phyloP scores from a whole-genome alignment of 495 filamentous ascomycete genomes.

The Stereocaulon alpinum region DNA sequence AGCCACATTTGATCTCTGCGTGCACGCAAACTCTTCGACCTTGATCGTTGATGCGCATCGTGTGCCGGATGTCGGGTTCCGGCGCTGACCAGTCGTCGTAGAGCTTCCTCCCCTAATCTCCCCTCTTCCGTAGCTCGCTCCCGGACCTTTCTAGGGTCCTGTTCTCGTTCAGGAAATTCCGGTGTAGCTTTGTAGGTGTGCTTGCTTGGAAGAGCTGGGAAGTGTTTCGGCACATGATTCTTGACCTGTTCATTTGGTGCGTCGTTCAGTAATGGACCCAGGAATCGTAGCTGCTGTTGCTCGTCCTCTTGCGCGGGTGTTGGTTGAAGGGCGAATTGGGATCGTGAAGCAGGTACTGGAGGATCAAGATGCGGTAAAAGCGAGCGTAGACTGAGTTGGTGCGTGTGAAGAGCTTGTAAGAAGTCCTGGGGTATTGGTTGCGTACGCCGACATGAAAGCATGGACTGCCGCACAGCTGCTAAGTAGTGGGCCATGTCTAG shows the following conservation, averaged over 20 bases:
- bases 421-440: slow-evolving; percentile 60
- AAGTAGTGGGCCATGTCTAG: slow-evolving; percentile 51
- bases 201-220: slow-evolving; percentile 60
- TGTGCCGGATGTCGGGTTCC: slow-evolving; percentile 23
- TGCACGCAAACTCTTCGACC: slow-evolving; percentile 1
- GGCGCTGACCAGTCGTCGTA: slow-evolving; percentile 53
- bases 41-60: slow-evolving; percentile 2
- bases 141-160: slow-evolving; percentile 58
- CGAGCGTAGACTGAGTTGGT: slow-evolving; percentile 27
- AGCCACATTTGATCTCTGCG: slow-evolving; percentile 18
- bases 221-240: slow-evolving; percentile 53
- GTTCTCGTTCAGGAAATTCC: slow-evolving; percentile 54
- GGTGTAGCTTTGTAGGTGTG: slow-evolving; percentile 64
- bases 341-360: slow-evolving; percentile 27
- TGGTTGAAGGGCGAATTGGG: slow-evolving; percentile 34
- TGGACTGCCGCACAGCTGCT: slow-evolving; percentile 47
- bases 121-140: slow-evolving; percentile 66
- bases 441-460: slow-evolving; percentile 49
- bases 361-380: slow-evolving; percentile 33
- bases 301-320: slow-evolving; percentile 37
- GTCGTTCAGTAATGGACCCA: slow-evolving; percentile 45
- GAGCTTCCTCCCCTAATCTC: slow-evolving; percentile 59
- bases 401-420: slow-evolving; percentile 46
- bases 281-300: slow-evolving; percentile 30
- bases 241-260: slow-evolving; percentile 37